phyloP scores from a whole-genome alignment of 306 rosid species.

The Cucurbita argyrosperma region DNA sequence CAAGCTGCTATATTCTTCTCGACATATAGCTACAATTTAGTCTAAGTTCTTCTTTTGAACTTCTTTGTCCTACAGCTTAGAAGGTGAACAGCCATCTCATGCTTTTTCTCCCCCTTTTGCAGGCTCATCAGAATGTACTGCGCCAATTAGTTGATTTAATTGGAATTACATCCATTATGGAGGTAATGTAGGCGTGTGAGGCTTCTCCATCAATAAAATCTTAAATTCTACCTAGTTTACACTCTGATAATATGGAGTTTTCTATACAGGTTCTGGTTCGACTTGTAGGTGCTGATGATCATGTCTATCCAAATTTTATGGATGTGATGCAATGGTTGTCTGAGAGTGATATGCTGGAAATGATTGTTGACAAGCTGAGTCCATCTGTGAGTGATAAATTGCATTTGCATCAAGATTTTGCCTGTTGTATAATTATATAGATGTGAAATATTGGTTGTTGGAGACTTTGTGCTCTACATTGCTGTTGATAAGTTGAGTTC shows the following conservation, averaged over 20 bases:
- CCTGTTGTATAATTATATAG: no score
- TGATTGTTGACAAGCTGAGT: slow-evolving; percentile 85
- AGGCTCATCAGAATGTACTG: slow-evolving; percentile 91
- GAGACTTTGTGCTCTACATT: neutral
- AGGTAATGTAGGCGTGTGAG: slow-evolving; percentile 32
- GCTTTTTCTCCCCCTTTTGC: slow-evolving; percentile 10
- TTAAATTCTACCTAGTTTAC: slow-evolving; percentile 3
- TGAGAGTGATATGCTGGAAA: slow-evolving; percentile 86
- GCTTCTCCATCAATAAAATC: neutral
- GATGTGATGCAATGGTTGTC: slow-evolving; percentile 98
- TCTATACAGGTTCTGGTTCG: slow-evolving; percentile 80
- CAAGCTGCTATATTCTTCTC: neutral
- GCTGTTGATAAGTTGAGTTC: neutral
- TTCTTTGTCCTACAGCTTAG: neutral
- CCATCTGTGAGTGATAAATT: slow-evolving; percentile 57
- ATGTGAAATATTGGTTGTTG: neutral
- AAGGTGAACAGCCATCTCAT: neutral
- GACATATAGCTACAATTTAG: neutral
- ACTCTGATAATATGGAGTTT: slow-evolving; percentile 6
- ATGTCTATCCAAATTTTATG: slow-evolving; percentile 77
- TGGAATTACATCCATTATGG: slow-evolving; percentile 97
- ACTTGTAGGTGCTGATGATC: slow-evolving; percentile 87
- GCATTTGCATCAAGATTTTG: neutral
- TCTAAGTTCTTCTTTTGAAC: neutral
- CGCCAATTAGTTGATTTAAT: slow-evolving; percentile 88